A percentile compares a stretch with the other conserved stretches of the same genome.
Evolutionary conservation across 148 eudicot species (phyloP).

Genomic region (Silene latifolia): DNA sequence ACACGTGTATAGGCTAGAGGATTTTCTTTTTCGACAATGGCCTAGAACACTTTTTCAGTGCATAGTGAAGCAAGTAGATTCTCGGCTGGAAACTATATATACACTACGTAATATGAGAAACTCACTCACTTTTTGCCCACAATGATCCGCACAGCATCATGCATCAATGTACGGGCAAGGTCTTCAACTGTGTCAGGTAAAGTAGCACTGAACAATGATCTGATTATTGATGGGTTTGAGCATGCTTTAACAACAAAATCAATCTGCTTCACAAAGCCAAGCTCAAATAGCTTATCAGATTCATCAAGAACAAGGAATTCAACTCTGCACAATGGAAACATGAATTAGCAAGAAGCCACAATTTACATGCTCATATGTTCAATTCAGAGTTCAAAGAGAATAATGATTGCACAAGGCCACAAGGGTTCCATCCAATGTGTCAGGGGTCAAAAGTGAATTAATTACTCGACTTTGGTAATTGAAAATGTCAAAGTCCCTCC

Average conservation of each 20-base stretch:
- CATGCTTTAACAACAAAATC: slow-evolving; percentile 94
- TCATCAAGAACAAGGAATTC: slow-evolving; percentile 96
- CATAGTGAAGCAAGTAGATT: slow-evolving; percentile 10
- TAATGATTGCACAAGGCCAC: not conserved
- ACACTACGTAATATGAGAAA: not conserved
- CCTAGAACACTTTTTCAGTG: not conserved
- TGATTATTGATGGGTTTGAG: slow-evolving; percentile 74
- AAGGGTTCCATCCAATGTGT: not conserved
- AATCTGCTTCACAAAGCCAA: slow-evolving; percentile 84
- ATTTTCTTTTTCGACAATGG: not conserved
- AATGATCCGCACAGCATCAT: slow-evolving; percentile 88
- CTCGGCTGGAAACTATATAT: not conserved
- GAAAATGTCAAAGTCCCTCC: not conserved
- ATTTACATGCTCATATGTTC: not conserved
- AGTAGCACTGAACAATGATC: slow-evolving; percentile 94
- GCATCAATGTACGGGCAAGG: slow-evolving; percentile 96
- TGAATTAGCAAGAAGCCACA: slow-evolving; percentile 13
- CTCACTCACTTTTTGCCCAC: slow-evolving; percentile 79
- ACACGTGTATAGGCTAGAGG: not conserved
- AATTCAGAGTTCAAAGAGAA: not conserved
- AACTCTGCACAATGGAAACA: slow-evolving; percentile 54
- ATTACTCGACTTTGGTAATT: not conserved
- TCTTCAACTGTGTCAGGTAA: slow-evolving; percentile 96
- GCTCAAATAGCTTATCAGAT: slow-evolving; percentile 93
- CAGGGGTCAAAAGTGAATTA: not conserved